A percentile compares a stretch with the other conserved stretches of the same genome.
These are phyloP conservation scores for Cutaneotrichosporon mucoides DNA, from an alignment of 1,284 basidiomycete species.

Conservation along the genomic window DNA sequence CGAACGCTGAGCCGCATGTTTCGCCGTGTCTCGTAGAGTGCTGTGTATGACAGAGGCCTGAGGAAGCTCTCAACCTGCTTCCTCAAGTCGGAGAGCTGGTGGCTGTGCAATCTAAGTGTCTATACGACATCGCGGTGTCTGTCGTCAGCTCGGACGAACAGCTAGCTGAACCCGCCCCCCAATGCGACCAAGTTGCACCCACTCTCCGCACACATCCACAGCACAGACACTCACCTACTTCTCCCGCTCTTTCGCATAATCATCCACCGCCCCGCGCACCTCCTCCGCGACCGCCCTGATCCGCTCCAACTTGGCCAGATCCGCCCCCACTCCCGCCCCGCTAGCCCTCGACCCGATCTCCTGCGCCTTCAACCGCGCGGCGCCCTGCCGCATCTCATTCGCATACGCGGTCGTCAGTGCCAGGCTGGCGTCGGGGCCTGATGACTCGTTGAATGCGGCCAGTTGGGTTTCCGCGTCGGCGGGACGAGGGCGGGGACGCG, in stretches of 20 bases:
- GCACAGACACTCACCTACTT: neutral
- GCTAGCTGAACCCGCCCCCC: too few relatives aligned
- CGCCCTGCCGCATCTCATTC: constrained; percentile 13
- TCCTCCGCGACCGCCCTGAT: constrained; percentile 10
- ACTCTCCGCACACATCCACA: too few relatives aligned
- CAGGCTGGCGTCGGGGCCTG: neutral
- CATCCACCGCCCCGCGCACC: constrained; percentile 7
- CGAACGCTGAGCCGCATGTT: too few relatives aligned
- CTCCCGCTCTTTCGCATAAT: neutral
- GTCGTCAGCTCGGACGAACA: too few relatives aligned
- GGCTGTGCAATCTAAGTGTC: too few relatives aligned
- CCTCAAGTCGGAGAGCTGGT: too few relatives aligned
- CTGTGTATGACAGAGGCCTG: too few relatives aligned
- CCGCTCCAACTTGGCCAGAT: constrained; percentile 1
- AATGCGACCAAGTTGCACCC: too few relatives aligned
- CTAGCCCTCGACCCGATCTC: neutral
- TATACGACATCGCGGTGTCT: too few relatives aligned
- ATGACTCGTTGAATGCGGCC: neutral
- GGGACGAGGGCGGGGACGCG: neutral
- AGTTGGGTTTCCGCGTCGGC: constrained; percentile 1
- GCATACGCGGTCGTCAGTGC: constrained; percentile 11
- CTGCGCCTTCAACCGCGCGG: neutral
- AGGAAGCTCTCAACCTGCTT: too few relatives aligned
- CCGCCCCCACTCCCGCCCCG: neutral
- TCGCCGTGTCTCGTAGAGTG: too few relatives aligned